Conservation (phyloP, 306 rosid species). For the Comarum palustre region DNA sequence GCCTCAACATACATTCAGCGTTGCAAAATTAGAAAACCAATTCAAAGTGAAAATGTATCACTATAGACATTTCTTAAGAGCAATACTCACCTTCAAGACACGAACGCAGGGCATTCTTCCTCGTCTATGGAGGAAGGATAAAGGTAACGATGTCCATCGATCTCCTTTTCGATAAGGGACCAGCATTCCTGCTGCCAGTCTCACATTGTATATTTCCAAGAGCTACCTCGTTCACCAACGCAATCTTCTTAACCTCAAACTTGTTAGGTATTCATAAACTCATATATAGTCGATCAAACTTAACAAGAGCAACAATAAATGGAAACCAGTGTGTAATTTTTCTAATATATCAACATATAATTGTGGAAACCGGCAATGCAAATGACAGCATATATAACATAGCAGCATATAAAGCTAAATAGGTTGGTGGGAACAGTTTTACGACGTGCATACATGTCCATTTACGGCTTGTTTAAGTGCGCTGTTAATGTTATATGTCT, state of each 20-base stretch:
- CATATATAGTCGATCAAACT: background rate
- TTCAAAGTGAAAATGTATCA: background rate
- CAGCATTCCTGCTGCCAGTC: background rate
- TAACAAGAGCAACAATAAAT: background rate
- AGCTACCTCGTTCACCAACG: background rate
- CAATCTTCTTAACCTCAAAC: background rate
- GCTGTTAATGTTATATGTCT: too few species aligned
- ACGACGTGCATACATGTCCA: too few species aligned
- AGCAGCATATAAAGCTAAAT: too few species aligned
- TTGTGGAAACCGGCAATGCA: too few species aligned
- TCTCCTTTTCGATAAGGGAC: background rate
- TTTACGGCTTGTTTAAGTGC: too few species aligned
- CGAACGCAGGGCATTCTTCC: slow-evolving; percentile 36
- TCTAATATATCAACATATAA: too few species aligned
- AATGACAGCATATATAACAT: too few species aligned
- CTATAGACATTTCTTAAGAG: background rate
- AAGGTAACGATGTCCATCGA: background rate
- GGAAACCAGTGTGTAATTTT: too few species aligned
- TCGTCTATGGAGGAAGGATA: slow-evolving; percentile 12
- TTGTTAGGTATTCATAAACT: background rate
- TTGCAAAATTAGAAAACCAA: background rate
- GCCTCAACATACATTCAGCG: background rate
- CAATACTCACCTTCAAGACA: slow-evolving; percentile 28
- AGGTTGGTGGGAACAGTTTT: too few species aligned
- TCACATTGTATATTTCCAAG: background rate